Percentiles rank a stretch among this genome's conserved stretches.
Evolutionary conservation across 495 filamentous ascomycete genomes (phyloP).

Genomic region (Cercophora scortea): DNA sequence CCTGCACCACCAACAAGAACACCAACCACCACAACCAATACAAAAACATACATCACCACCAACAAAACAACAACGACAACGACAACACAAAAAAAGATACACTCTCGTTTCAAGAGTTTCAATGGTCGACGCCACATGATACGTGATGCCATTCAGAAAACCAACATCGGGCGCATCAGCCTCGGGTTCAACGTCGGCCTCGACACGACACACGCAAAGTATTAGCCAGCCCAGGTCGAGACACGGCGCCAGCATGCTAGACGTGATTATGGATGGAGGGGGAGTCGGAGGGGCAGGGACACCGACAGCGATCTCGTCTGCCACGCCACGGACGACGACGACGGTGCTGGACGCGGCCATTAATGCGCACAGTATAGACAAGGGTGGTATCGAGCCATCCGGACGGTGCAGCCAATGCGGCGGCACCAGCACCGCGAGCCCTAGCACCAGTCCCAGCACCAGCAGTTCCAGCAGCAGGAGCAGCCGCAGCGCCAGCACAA

Average conservation of each 20-base stretch:
- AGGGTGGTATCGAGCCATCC: conserved; percentile 14
- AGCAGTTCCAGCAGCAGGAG: conserved; percentile 1
- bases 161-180: conserved; percentile 17
- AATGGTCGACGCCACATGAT: conserved; percentile 18
- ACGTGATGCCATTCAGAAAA: conserved; percentile 12
- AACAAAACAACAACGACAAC: too few species aligned
- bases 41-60: too few species aligned
- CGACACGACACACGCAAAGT: background rate
- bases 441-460: conserved; percentile 1
- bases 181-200: conserved; percentile 14
- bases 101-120: conserved; percentile 7
- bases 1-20: background rate
- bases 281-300: background rate
- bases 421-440: conserved; percentile 6
- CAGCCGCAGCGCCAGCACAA: background rate
- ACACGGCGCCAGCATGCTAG: background rate
- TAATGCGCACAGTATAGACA: conserved; percentile 12
- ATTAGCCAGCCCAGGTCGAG: too few species aligned
- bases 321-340: conserved; percentile 5
- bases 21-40: conserved; percentile 2
- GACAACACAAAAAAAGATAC: background rate
- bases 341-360: background rate
- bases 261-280: conserved; percentile 7
- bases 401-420: conserved; percentile 26
- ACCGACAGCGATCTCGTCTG: conserved; percentile 11